These are phyloP conservation scores for Cylindrotheca closterium DNA, from an alignment of 108 stramenopile genomes.

Conservation along the genomic window DNA sequence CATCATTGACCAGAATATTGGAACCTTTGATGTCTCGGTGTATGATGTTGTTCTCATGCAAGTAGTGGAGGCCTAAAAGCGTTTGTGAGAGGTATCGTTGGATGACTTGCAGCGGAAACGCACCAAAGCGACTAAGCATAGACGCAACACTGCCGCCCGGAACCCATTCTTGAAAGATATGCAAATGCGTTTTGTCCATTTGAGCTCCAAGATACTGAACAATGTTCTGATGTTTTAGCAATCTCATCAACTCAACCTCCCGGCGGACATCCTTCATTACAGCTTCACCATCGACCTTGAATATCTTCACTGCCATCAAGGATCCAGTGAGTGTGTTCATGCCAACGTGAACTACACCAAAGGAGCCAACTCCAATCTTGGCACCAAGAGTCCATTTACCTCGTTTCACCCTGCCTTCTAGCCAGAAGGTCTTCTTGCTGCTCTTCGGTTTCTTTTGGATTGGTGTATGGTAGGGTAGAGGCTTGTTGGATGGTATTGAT, in stretches of 20 bases:
- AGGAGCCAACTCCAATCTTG: conserved; percentile 91
- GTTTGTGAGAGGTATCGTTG: conserved; percentile 84
- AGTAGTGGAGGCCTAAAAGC: conserved; percentile 86
- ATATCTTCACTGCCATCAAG: conserved; percentile 85
- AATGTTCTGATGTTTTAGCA: conserved; percentile 89
- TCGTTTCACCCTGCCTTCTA: conserved; percentile 47
- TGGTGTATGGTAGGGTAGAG: not conserved
- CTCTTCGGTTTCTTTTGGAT: conserved; percentile 1
- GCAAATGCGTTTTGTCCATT: conserved; percentile 69
- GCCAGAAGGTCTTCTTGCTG: conserved; percentile 11
- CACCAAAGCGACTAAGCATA: conserved; percentile 83
- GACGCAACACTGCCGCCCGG: conserved; percentile 87
- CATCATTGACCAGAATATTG: conserved; percentile 93
- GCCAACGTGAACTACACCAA: conserved; percentile 92
- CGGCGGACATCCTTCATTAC: conserved; percentile 61
- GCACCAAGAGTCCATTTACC: conserved; percentile 91
- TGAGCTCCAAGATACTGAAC: conserved; percentile 93
- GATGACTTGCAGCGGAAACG: conserved; percentile 78
- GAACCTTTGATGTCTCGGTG: conserved; percentile 97
- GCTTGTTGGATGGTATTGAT: not conserved
- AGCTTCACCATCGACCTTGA: conserved; percentile 31
- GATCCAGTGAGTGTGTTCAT: conserved; percentile 91
- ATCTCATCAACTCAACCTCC: conserved; percentile 90
- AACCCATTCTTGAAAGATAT: conserved; percentile 98
- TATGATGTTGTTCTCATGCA: conserved; percentile 86